These are phyloP conservation scores for Nicotiana sylvestris DNA, from an alignment of 257 asterid species.

Conservation along the genomic window DNA sequence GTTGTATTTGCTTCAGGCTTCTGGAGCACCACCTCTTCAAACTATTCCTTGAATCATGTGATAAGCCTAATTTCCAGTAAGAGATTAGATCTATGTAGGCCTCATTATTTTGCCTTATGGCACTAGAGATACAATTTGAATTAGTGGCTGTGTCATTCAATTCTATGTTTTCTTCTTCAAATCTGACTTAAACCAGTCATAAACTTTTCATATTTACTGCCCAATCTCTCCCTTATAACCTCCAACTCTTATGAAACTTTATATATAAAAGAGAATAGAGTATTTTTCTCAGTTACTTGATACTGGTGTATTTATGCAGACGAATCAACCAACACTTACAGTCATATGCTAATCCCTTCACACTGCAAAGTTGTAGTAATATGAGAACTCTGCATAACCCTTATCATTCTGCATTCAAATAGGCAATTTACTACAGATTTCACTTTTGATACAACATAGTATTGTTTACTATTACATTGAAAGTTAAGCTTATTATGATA, in stretches of 20 bases:
- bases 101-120: neutral
- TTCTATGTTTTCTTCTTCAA: neutral
- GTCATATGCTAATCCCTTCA: neutral
- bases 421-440: neutral
- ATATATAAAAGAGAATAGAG: too few species aligned
- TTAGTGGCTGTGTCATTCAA: neutral
- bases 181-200: neutral
- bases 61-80: too few species aligned
- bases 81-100: neutral
- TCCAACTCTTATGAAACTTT: too few species aligned
- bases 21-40: conserved; percentile 66
- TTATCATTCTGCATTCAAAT: neutral
- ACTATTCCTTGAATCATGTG: conserved; percentile 13
- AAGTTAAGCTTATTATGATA: neutral
- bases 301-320: too few species aligned
- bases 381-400: neutral
- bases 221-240: too few species aligned
- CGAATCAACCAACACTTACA: neutral
- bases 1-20: conserved; percentile 74
- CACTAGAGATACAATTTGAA: neutral
- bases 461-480: neutral
- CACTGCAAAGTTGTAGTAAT: too few species aligned
- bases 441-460: neutral
- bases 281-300: too few species aligned
- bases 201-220: too few species aligned